Base-by-base conservation (phyloP, 2,329 filamentous ascomycete genomes). In the Xylaria arbuscula region DNA sequence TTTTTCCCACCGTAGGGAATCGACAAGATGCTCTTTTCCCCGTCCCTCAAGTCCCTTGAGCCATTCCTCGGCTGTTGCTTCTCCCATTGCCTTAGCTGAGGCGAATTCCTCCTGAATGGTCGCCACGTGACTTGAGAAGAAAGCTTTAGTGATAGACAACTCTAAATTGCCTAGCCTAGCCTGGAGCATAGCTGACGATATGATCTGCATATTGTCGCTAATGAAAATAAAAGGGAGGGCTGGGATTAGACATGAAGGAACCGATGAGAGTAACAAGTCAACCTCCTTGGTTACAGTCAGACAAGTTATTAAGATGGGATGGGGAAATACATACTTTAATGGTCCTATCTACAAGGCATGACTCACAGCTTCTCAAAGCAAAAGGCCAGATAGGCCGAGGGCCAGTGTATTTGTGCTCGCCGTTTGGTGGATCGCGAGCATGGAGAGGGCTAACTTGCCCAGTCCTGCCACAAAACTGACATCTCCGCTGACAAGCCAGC, bases 51-150 rank as follows among this genome's bases (percentile, higher is more conserved):
- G 84, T 10, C 92, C 92, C 79, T 94, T 94, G 36, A 89, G 83
- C 92, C 93, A 96, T 78, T 94, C 92, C 72, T 93, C 90, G 3
- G 87, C 86, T 11, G 90, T 87, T 50, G 90, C 89, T 53, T 85
- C 74, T n/a, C 92, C 91, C 72, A 93, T 85, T n/a, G 83, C 80
- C 73, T 88, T 87, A 62, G 90, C 91, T 5, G 87, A 82, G 51
- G 87, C 81, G 72, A 93, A 88, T 74, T 93, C 89, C 38, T 81
- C 77, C 66, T 86, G 86, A 70, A 94, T 85, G 8, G 84, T 83
- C 32, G 89, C 84, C 42, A 93, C 84, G 66, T 94, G 87, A 32
- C 82, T 76, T 54, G 85, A 85, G 78, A 86, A 89, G 75, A 90
- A 94, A 57, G 89, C 82, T 77, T 94, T 95, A 11, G 84, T 86